A percentile compares a stretch with the other conserved stretches of the same genome.
Evolutionary conservation across 73 alveolate species (phyloP).

Genomic region (Effrenium voratum): DNA sequence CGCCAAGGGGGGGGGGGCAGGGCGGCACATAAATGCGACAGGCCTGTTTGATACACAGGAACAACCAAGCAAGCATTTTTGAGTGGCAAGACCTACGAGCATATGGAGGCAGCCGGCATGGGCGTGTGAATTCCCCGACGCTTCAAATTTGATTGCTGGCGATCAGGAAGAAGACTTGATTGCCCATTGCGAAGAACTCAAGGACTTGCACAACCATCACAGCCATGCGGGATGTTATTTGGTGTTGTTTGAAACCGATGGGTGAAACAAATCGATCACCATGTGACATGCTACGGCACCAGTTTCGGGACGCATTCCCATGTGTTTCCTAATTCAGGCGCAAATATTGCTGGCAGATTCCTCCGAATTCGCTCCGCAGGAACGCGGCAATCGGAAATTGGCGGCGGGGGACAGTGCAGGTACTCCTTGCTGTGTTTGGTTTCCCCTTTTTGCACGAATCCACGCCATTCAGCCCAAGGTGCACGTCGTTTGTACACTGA

Average conservation of each 20-base stretch:
- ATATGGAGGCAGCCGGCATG: not conserved
- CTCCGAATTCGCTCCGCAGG: not conserved
- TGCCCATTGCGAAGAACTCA: constrained; percentile 31
- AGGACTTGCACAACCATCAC: constrained; percentile 20
- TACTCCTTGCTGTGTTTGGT: not conserved
- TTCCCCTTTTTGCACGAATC: not conserved
- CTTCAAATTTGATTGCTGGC: not conserved
- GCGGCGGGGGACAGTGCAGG: constrained; percentile 50
- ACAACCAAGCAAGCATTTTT: not conserved
- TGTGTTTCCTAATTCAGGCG: not conserved
- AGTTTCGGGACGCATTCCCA: not conserved
- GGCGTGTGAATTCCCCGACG: not conserved
- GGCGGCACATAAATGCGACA: constrained; percentile 25
- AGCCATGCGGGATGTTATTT: too few relatives aligned
- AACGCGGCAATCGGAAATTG: constrained; percentile 63
- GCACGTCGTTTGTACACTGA: not conserved
- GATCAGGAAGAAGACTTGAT: not conserved
- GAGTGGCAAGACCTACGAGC: not conserved
- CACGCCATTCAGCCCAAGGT: too few relatives aligned
- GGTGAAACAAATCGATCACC: not conserved
- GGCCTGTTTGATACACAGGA: not conserved
- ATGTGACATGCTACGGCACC: not conserved
- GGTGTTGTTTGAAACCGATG: not conserved
- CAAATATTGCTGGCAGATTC: not conserved
- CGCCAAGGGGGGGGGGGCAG: constrained; percentile 46